A percentile compares a stretch with the other conserved stretches of the same genome.
These are phyloP conservation scores for Rhodotorula sp. DNA, from an alignment of 1,284 basidiomycete species.

Conservation along the genomic window DNA sequence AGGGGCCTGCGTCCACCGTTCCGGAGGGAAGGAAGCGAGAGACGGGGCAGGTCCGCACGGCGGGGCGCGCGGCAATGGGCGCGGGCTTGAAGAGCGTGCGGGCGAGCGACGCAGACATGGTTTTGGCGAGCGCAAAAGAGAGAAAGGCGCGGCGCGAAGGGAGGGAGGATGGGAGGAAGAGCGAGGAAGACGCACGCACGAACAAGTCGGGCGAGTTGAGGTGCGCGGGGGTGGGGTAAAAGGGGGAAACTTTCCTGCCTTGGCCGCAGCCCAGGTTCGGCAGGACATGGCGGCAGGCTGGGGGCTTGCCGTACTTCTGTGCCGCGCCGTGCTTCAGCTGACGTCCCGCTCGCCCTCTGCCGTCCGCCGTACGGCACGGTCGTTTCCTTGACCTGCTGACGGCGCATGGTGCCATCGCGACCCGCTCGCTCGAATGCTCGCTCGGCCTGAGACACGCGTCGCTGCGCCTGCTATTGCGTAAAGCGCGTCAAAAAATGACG, in stretches of 20 bases:
- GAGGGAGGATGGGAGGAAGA: neutral
- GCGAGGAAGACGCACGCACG: neutral
- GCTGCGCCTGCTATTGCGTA: too few species aligned
- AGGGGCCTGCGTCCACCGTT: neutral
- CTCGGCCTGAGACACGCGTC: too few species aligned
- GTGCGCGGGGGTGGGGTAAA: neutral
- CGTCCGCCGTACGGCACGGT: too few species aligned
- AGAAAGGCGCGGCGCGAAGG: neutral
- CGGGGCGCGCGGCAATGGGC: neutral
- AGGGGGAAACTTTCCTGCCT: neutral
- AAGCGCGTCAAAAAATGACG: too few species aligned
- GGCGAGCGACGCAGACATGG: constrained; percentile 29
- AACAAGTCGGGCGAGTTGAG: neutral
- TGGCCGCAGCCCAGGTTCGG: too few species aligned
- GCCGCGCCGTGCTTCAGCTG: too few species aligned
- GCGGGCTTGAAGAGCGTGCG: constrained; percentile 24
- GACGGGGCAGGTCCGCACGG: neutral
- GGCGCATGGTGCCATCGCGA: too few species aligned
- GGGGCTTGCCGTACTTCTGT: too few species aligned
- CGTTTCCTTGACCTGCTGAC: too few species aligned
- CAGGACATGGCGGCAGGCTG: too few species aligned
- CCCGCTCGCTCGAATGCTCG: too few species aligned
- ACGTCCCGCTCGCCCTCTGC: too few species aligned
- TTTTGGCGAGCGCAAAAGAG: neutral
- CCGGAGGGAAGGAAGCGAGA: constrained; percentile 4